Base-by-base conservation (phyloP, 495 filamentous ascomycete species). In the Apodospora peruviana region DNA sequence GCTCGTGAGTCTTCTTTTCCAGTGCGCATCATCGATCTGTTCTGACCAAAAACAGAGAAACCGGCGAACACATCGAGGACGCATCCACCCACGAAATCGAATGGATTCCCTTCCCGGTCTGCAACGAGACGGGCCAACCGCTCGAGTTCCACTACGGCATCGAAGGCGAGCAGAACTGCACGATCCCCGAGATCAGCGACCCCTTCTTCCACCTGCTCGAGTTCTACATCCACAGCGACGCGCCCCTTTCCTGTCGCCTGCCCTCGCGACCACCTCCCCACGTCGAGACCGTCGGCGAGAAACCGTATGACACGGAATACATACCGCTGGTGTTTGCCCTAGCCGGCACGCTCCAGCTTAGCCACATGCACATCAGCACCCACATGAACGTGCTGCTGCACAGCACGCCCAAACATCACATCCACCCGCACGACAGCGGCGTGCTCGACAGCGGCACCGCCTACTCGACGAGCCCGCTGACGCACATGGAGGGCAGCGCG, bases 191-290 rank as follows among this genome's bases (percentile, higher is more conserved):
- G 60, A 79, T 96, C 59, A 73, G 82, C 60, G 93, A 98, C 69
- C 80, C 84, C 17, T 84, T 95, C 75, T 98, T 93, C 79, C 93
- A 98, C 70, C 84, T 97, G 37, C 82, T 96, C 66, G 93, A 98
- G 71, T 96, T 96, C 79, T 97, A 96, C 79, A 84, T 97, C 58
- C 93, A 97, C 75, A 89, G 85, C 72, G 93, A 98, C 66, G 89
- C 87, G 10, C 93, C 93, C 23, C 78, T 98, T 39, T 84, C 89
- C 40, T 98, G 93, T 69, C 91, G 93, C 50, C 79, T 97, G 2
- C 91, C 91, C 35, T 83, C 88, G 9, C 82, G 80, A 5, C 91
- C 91, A 0, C 70, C 84, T 7, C 60, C 70, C 7, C 68, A 72
- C 52, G 43, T 71, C 60, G 58, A 73, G 51, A 58, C 62, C 12